Base-by-base conservation (phyloP, 2,329 filamentous ascomycete species). In the Massarina eburnea region DNA sequence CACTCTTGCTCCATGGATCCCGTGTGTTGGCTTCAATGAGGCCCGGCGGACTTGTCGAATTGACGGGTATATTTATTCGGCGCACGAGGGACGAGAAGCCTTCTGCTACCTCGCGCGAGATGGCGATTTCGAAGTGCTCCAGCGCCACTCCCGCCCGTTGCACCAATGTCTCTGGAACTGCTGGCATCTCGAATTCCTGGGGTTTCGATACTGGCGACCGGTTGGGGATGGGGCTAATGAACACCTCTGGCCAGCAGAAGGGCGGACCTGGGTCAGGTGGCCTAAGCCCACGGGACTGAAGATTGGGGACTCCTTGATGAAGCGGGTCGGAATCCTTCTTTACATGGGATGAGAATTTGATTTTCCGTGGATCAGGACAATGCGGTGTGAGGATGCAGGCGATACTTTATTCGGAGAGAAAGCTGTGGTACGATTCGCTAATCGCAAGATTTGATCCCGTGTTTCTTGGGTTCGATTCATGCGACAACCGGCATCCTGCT, bases 1-100 rank as follows among this genome's bases (percentile, higher is more conserved):
- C 89, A 18, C 91, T 85, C 62, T 89, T 74, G 20, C 70, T 80
- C 86, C 88, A 96, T 19, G 91, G 89, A 67, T 96, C 91, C 56
- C 75, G 70, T 14, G 76, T 76, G 55, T 75, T 78, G 42, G 82
- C 81, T 59, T 78, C 77, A 32, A 80, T 71, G 43, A 84, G 67
- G 4, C 74, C 77, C 9, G 75, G 62, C n/a, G 80, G 80, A 49
- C 76, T 83, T 39, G 75, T 79, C 48, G 69, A 75, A 56, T 78
- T 81, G 57, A 74, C 74, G 5, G 79, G 77, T 50, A 84, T 78
- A 59, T 79, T 75, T 48, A 84, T 76, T 46, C 82, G 76, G 58
- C 63, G 61, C 19, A 64, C 52, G 40, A 71, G 55, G 14, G 58
- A 57, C 24, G 64, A 61, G 36, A 66, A 50, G 22, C 55, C 40